Conservation (phyloP, 305 asterid genomes). For the Rubia peregrina region DNA sequence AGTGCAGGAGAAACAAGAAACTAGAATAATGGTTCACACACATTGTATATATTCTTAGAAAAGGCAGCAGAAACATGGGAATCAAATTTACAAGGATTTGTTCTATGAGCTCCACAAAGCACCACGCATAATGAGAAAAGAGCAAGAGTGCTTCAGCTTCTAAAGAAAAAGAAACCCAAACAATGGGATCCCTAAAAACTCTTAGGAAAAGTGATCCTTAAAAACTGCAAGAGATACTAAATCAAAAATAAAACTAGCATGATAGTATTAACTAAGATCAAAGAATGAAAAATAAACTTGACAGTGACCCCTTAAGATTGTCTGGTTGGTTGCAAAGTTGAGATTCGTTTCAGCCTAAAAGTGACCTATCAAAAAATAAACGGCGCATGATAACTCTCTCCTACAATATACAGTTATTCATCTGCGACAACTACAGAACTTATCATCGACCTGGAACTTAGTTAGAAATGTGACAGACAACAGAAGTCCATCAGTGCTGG, state of each 20-base stretch:
- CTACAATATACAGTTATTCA: background rate
- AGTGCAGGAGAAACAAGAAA: background rate
- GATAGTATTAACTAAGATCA: too few relatives aligned
- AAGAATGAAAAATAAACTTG: background rate
- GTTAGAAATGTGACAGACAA: background rate
- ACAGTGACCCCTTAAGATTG: background rate
- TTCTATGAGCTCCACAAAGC: conserved; percentile 1
- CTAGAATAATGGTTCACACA: background rate
- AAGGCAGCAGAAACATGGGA: background rate
- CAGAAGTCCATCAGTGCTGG: background rate
- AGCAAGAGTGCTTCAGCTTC: background rate
- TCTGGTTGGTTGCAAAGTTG: background rate
- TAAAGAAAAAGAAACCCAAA: background rate
- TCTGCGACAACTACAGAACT: background rate
- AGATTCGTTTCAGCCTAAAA: background rate
- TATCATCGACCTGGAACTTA: background rate
- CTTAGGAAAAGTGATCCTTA: background rate
- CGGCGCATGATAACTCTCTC: background rate
- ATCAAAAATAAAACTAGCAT: background rate
- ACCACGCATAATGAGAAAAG: background rate
- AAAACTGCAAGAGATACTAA: background rate
- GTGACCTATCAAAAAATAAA: background rate
- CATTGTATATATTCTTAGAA: background rate
- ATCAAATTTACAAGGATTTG: background rate
- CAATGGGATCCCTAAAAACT: background rate